phyloP scores from a whole-genome alignment of 192 early-diverging fungal genomes.

The Oehlia diaphana region DNA sequence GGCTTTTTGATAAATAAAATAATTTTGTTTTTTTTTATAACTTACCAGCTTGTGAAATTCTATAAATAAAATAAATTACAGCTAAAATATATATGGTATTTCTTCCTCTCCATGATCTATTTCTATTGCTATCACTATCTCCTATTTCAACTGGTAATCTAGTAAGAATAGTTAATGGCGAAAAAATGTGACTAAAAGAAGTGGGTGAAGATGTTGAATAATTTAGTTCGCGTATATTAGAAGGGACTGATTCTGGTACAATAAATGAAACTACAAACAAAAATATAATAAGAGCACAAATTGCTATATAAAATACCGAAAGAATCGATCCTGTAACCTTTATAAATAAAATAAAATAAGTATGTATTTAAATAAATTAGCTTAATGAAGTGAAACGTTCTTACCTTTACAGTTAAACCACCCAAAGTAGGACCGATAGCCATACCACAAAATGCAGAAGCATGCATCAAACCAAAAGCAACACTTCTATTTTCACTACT shows the following conservation, averaged over 20 bases:
- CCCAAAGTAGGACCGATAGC: constrained; percentile 15
- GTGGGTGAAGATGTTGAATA: not conserved
- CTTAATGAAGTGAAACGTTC: not conserved
- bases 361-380: too few species aligned
- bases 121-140: too few species aligned
- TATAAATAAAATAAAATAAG: too few species aligned
- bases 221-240: not conserved
- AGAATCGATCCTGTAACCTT: constrained; percentile 7
- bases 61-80: constrained; percentile 27
- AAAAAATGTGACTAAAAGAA: not conserved
- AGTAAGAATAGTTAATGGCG: constrained; percentile 1
- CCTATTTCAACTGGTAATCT: not conserved
- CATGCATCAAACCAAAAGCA: constrained; percentile 21
- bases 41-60: constrained; percentile 25
- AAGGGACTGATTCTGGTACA: constrained; percentile 20
- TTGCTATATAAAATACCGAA: constrained; percentile 23
- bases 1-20: not conserved
- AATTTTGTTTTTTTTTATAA: not conserved
- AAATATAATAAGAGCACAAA: constrained; percentile 3
- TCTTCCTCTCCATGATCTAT: not conserved
- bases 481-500: constrained; percentile 16
- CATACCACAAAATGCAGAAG: constrained; percentile 18
- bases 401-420: constrained; percentile 19
- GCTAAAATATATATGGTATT: constrained; percentile 18
- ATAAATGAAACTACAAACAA: constrained; percentile 21